These are phyloP conservation scores for Hypoxylon rickii DNA, from an alignment of 495 filamentous ascomycete genomes.

Conservation along the genomic window DNA sequence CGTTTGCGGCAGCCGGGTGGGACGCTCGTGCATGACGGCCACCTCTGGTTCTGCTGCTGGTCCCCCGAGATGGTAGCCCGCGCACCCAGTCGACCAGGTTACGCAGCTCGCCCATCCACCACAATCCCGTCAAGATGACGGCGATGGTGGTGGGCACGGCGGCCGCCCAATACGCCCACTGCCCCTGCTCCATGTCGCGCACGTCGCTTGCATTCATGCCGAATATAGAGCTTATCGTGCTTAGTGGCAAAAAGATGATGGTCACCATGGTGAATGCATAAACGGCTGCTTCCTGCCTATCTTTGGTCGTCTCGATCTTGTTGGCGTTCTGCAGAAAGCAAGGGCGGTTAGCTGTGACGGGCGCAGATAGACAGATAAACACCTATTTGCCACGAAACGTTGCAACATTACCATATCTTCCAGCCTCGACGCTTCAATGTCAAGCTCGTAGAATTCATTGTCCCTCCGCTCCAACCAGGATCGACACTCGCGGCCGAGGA, in stretches of 20 bases:
- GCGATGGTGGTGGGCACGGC: slow-evolving; percentile 51
- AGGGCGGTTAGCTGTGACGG: not conserved
- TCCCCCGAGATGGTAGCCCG: slow-evolving; percentile 16
- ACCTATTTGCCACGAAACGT: slow-evolving; percentile 18
- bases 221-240: slow-evolving; percentile 66
- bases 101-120: slow-evolving; percentile 42
- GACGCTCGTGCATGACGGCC: slow-evolving; percentile 16
- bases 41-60: slow-evolving; percentile 4
- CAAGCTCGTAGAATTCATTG: slow-evolving; percentile 22
- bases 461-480: slow-evolving; percentile 23
- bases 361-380: too few species aligned
- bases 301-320: slow-evolving; percentile 45
- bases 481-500: slow-evolving; percentile 36
- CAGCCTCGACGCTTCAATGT: slow-evolving; percentile 27
- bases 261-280: slow-evolving; percentile 68
- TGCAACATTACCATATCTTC: slow-evolving; percentile 30
- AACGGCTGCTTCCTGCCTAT: slow-evolving; percentile 53
- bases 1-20: slow-evolving; percentile 27
- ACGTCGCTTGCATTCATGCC: slow-evolving; percentile 63
- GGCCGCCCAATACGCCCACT: slow-evolving; percentile 56
- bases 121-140: slow-evolving; percentile 43
- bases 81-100: slow-evolving; percentile 30
- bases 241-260: slow-evolving; percentile 66
- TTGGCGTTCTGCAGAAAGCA: slow-evolving; percentile 34
- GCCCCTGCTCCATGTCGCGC: slow-evolving; percentile 51